Conservation (phyloP, 805 yeast species). For the Sugiyamaella valdiviana region DNA sequence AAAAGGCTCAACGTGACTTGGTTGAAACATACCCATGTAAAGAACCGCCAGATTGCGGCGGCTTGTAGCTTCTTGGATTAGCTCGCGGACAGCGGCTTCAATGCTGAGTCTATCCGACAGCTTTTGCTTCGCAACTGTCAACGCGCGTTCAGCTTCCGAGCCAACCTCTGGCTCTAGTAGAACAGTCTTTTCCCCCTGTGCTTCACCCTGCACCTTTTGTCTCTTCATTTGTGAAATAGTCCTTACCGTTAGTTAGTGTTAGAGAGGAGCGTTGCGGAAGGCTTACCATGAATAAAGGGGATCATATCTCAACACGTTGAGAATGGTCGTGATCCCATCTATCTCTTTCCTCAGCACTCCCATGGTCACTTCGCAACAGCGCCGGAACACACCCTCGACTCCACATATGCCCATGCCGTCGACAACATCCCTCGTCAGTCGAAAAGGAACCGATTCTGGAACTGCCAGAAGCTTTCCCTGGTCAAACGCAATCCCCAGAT, state of each 20-base stretch:
- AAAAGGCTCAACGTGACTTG: neutral
- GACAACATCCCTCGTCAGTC: slow-evolving; percentile 81
- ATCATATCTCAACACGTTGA: slow-evolving; percentile 85
- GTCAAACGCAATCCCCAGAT: slow-evolving; percentile 93
- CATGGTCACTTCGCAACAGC: slow-evolving; percentile 68
- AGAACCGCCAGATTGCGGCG: slow-evolving; percentile 62
- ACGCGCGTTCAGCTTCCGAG: slow-evolving; percentile 74
- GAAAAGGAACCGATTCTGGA: slow-evolving; percentile 91
- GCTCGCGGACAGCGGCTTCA: slow-evolving; percentile 78
- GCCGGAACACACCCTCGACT: slow-evolving; percentile 65
- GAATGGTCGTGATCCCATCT: slow-evolving; percentile 68
- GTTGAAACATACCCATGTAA: slow-evolving; percentile 68
- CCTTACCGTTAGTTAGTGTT: slow-evolving; percentile 18
- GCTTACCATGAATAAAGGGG: slow-evolving; percentile 79
- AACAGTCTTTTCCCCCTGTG: slow-evolving; percentile 12
- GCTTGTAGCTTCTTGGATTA: slow-evolving; percentile 71
- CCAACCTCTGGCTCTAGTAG: slow-evolving; percentile 35
- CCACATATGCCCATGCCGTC: slow-evolving; percentile 94
- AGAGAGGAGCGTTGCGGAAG: neutral
- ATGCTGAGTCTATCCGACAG: slow-evolving; percentile 65
- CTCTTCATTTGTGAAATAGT: slow-evolving; percentile 68
- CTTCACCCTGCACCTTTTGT: slow-evolving; percentile 44
- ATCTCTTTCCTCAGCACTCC: slow-evolving; percentile 57
- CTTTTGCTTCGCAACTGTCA: slow-evolving; percentile 65
- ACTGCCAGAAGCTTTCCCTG: slow-evolving; percentile 78